Evolutionary conservation across 2,329 filamentous ascomycete species (phyloP).

Genomic region (Pestalotiopsis sp.): DNA sequence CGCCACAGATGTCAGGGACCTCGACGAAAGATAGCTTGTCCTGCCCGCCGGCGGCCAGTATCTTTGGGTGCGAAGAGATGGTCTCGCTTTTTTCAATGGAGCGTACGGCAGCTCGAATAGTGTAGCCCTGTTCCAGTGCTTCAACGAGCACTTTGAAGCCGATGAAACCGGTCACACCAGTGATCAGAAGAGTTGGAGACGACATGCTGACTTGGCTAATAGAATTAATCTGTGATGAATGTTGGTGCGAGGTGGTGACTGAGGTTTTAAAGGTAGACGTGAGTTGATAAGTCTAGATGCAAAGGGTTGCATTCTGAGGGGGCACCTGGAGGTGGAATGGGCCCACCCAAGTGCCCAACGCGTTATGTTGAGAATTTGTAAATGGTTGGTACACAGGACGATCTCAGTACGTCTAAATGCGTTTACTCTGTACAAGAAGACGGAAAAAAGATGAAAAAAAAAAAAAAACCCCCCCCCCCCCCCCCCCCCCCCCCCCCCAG

Average conservation of each 20-base stretch:
- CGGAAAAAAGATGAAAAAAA: too few relatives aligned
- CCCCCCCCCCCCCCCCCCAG: too few relatives aligned
- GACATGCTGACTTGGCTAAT: background rate
- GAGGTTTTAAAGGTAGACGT: background rate
- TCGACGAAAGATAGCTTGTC: slow-evolving; percentile 28
- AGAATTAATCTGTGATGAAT: background rate
- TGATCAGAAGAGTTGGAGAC: slow-evolving; percentile 26
- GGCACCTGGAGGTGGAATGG: background rate
- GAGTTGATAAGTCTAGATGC: background rate
- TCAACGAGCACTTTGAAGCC: slow-evolving; percentile 30
- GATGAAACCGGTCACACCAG: slow-evolving; percentile 34
- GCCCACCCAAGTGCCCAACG: background rate
- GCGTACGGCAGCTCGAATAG: slow-evolving; percentile 33
- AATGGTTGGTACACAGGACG: too few relatives aligned
- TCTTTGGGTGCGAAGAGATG: background rate
- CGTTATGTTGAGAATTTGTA: background rate
- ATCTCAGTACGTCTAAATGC: background rate
- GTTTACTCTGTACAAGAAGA: too few relatives aligned
- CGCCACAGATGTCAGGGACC: slow-evolving; percentile 39
- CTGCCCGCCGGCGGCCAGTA: slow-evolving; percentile 10
- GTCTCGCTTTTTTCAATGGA: slow-evolving; percentile 14
- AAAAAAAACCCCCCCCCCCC: too few relatives aligned
- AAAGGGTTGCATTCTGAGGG: background rate
- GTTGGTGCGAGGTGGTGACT: background rate
- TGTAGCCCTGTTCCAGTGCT: slow-evolving; percentile 27